Conservation (phyloP, 345 rosid genomes). For the Anastatica hierochuntica region DNA sequence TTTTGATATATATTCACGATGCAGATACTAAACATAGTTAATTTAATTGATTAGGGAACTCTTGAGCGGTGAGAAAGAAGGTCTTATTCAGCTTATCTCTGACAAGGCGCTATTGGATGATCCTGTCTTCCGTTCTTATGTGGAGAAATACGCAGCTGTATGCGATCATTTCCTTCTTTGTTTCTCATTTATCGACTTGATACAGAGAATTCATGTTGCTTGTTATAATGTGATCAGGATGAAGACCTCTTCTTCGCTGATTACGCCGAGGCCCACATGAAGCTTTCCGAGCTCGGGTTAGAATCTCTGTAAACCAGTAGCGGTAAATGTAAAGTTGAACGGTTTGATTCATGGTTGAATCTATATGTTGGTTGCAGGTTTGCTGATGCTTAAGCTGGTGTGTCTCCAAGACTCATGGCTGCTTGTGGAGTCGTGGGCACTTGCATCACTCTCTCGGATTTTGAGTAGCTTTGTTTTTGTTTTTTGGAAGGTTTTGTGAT, state of each 20-base stretch:
- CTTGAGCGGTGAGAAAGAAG: slow-evolving; percentile 77
- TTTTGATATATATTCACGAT: no score
- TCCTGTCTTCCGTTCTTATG: slow-evolving; percentile 78
- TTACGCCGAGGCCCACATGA: slow-evolving; percentile 68
- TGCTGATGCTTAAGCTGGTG: slow-evolving; percentile 22
- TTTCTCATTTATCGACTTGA: background rate
- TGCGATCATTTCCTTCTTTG: background rate
- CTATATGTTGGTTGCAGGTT: slow-evolving; percentile 7
- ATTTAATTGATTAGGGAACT: slow-evolving; percentile 45
- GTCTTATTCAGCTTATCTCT: slow-evolving; percentile 60
- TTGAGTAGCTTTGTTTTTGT: no score
- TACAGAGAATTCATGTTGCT: background rate
- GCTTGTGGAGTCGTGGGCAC: no score
- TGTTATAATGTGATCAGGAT: slow-evolving; percentile 37
- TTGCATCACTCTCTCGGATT: no score
- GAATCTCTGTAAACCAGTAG: background rate
- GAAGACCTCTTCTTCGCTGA: slow-evolving; percentile 91
- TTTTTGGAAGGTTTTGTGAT: no score
- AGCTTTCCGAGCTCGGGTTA: slow-evolving; percentile 91
- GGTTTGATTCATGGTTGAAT: background rate
- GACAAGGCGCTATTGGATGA: slow-evolving; percentile 81
- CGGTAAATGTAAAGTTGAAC: background rate
- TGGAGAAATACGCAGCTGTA: slow-evolving; percentile 87
- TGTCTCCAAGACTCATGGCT: background rate
- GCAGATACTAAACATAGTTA: background rate